A percentile compares a stretch with the other conserved stretches of the same genome.
Evolutionary conservation across 768 basidiomycete species (phyloP).

Genomic region (Pleurotus djamor): DNA sequence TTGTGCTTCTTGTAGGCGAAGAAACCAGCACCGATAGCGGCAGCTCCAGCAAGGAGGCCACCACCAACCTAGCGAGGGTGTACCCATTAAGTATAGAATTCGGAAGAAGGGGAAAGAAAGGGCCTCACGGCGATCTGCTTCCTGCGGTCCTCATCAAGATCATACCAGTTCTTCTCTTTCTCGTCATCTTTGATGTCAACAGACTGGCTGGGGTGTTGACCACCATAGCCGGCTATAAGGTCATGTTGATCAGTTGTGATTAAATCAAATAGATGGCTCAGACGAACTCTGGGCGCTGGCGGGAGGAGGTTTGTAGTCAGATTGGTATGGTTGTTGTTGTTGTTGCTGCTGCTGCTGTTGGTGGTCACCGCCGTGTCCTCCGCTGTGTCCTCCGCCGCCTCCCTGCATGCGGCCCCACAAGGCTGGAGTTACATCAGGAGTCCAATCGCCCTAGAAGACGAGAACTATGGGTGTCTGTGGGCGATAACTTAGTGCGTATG

Average conservation of each 20-base stretch:
- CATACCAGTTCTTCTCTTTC: constrained; percentile 54
- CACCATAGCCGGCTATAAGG: constrained; percentile 7
- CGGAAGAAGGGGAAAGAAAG: constrained; percentile 1
- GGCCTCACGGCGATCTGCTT: constrained; percentile 50
- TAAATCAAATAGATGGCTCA: neutral
- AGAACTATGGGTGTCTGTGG: neutral
- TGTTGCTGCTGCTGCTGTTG: constrained; percentile 24
- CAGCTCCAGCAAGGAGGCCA: constrained; percentile 56
- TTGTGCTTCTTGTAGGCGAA: constrained; percentile 54
- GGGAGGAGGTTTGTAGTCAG: constrained; percentile 14
- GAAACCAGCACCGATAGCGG: constrained; percentile 46
- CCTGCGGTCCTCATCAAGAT: constrained; percentile 53
- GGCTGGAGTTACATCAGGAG: constrained; percentile 58
- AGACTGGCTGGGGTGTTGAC: constrained; percentile 17
- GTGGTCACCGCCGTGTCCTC: constrained; percentile 6
- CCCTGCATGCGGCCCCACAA: constrained; percentile 61
- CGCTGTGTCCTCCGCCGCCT: constrained; percentile 5
- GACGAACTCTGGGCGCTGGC: constrained; percentile 9
- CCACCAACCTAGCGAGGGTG: constrained; percentile 52
- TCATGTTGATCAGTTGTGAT: neutral
- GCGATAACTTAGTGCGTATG: neutral
- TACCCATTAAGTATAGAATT: neutral
- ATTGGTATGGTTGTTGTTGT: constrained; percentile 21
- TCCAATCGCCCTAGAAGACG: constrained; percentile 59
- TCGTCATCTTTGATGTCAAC: constrained; percentile 36